Percentiles rank a stretch among this genome's conserved stretches.
These are phyloP conservation scores for Adansonia gregorii DNA, from an alignment of 441 rosid species.

Conservation along the genomic window DNA sequence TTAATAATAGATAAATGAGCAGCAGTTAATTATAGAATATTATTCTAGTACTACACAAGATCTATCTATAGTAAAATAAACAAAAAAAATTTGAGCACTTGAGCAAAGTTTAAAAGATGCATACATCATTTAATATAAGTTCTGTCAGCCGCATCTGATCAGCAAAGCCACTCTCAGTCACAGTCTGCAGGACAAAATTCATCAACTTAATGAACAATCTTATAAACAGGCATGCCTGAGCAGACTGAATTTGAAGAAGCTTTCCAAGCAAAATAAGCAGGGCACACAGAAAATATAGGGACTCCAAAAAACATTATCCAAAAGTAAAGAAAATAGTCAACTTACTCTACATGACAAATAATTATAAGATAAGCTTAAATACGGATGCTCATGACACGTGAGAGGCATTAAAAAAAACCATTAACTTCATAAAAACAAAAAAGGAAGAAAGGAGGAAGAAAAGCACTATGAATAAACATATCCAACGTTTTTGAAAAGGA, in stretches of 20 bases:
- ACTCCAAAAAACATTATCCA: neutral
- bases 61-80: conserved; percentile 3
- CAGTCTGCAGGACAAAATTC: conserved; percentile 63
- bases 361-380: conserved; percentile 4
- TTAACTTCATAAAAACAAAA: neutral
- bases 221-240: neutral
- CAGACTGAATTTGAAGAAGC: conserved; percentile 14
- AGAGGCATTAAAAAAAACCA: neutral
- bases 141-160: conserved; percentile 89
- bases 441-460: conserved; percentile 5
- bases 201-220: conserved; percentile 25
- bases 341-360: neutral
- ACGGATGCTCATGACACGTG: neutral
- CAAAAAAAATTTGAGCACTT: neutral
- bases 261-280: conserved; percentile 9
- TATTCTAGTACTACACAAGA: neutral
- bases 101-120: conserved; percentile 35
- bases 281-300: neutral
- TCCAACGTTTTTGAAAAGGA: neutral
- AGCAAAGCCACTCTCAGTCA: conserved; percentile 85
- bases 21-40: conserved; percentile 1
- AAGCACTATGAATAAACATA: neutral
- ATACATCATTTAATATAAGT: conserved; percentile 86
- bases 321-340: neutral
- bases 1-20: conserved; percentile 18